A percentile compares a stretch with the other conserved stretches of the same genome.
Evolutionary conservation across 345 rosid species (phyloP).

Genomic region (Ceriops decandra): DNA sequence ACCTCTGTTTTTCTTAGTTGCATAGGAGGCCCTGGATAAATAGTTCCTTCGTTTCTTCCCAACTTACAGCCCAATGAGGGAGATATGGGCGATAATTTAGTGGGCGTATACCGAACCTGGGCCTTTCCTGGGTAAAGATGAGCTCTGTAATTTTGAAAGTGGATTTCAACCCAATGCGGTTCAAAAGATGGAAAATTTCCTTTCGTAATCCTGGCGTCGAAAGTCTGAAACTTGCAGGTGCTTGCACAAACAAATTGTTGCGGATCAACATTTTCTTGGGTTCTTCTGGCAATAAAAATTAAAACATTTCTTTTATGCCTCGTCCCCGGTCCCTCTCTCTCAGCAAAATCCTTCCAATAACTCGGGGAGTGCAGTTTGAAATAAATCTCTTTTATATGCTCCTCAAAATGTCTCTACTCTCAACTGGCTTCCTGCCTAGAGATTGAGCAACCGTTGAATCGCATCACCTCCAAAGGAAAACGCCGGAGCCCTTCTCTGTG

Average conservation of each 20-base stretch:
- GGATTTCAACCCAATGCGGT: slow-evolving; percentile 37
- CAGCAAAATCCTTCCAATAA: too few relatives aligned
- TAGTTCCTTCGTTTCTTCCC: slow-evolving; percentile 17
- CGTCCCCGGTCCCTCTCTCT: too few relatives aligned
- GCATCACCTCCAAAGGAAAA: slow-evolving; percentile 29
- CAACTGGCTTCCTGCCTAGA: too few relatives aligned
- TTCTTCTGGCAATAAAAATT: too few relatives aligned
- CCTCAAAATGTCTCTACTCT: too few relatives aligned
- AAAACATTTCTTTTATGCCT: too few relatives aligned
- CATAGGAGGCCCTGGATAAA: slow-evolving; percentile 26
- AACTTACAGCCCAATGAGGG: slow-evolving; percentile 19
- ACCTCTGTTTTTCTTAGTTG: slow-evolving; percentile 16
- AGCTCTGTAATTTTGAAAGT: slow-evolving; percentile 45
- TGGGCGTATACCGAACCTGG: slow-evolving; percentile 33
- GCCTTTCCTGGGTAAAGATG: slow-evolving; percentile 21
- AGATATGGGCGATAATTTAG: slow-evolving; percentile 24
- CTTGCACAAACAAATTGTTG: not conserved
- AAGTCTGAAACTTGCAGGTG: not conserved
- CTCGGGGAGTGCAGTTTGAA: too few relatives aligned
- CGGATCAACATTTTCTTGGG: too few relatives aligned
- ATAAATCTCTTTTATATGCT: too few relatives aligned
- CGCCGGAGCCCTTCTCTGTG: slow-evolving; percentile 75
- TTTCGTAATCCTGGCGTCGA: not conserved
- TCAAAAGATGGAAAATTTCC: slow-evolving; percentile 17
- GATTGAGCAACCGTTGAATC: too few relatives aligned